Conservation (phyloP, 2,329 filamentous ascomycete genomes). For the Apiospora koreana region DNA sequence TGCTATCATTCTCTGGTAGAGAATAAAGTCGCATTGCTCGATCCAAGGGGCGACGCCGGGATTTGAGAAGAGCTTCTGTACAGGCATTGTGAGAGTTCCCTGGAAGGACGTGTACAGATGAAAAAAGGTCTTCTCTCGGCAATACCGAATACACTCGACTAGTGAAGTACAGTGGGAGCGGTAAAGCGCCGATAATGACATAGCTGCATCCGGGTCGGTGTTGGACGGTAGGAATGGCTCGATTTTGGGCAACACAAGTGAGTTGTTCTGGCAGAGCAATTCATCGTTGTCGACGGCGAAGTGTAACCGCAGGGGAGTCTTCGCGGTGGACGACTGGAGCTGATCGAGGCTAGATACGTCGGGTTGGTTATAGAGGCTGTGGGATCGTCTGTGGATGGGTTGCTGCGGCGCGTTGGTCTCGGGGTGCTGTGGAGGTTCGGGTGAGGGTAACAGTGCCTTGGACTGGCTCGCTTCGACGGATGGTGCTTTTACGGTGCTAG, state of each 20-base stretch:
- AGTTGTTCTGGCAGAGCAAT: slow-evolving; percentile 63
- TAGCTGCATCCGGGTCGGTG: slow-evolving; percentile 84
- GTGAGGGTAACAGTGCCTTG: slow-evolving; percentile 36
- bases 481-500: slow-evolving; percentile 37
- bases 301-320: slow-evolving; percentile 59
- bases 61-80: slow-evolving; percentile 87
- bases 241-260: slow-evolving; percentile 82
- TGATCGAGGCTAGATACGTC: slow-evolving; percentile 58
- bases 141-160: slow-evolving; percentile 92
- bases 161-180: slow-evolving; percentile 93
- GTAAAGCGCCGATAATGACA: slow-evolving; percentile 84
- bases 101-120: slow-evolving; percentile 94
- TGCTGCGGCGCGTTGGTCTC: slow-evolving; percentile 27
- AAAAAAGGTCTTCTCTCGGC: slow-evolving; percentile 96
- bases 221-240: slow-evolving; percentile 76
- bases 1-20: slow-evolving; percentile 96
- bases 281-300: slow-evolving; percentile 62
- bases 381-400: slow-evolving; percentile 33
- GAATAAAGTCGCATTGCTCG: slow-evolving; percentile 89
- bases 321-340: slow-evolving; percentile 57
- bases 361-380: slow-evolving; percentile 62
- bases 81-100: slow-evolving; percentile 93
- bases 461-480: slow-evolving; percentile 23
- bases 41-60: slow-evolving; percentile 87
- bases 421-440: slow-evolving; percentile 36